Percentiles rank a stretch among this genome's conserved stretches.
Evolutionary conservation across 164 flowering plant species (phyloP).

Genomic region (Buxus sempervirens): DNA sequence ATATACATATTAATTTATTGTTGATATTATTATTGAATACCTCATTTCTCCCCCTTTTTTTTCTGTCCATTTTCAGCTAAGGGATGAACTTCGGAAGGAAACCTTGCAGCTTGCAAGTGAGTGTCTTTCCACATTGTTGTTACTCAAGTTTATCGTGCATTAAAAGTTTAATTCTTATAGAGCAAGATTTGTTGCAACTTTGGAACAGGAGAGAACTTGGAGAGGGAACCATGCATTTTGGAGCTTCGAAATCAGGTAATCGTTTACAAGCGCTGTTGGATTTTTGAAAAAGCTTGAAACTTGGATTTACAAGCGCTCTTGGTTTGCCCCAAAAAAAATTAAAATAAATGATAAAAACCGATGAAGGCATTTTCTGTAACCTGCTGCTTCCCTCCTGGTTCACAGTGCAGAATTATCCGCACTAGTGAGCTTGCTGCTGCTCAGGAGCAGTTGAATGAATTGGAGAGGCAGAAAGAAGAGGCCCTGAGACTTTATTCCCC

Average conservation of each 20-base stretch:
- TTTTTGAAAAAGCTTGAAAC: neutral
- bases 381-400: neutral
- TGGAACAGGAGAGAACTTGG: conserved; percentile 66
- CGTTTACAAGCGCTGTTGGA: neutral
- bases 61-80: conserved; percentile 42
- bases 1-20: neutral
- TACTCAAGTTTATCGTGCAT: neutral
- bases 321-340: neutral
- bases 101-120: conserved; percentile 91
- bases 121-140: conserved; percentile 20
- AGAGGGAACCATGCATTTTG: conserved; percentile 77
- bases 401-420: conserved; percentile 86
- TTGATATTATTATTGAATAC: neutral
- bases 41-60: neutral
- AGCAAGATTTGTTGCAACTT: neutral
- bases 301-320: too few relatives aligned
- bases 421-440: conserved; percentile 94
- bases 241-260: conserved; percentile 88
- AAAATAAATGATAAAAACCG: too few relatives aligned
- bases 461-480: conserved; percentile 71
- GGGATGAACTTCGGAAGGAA: conserved; percentile 84
- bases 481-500: conserved; percentile 64
- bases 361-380: too few relatives aligned
- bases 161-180: neutral
- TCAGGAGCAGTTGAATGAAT: conserved; percentile 70